Percentiles rank a stretch among this genome's conserved stretches.
Evolutionary conservation across 208 protist genomes (phyloP).

Genomic region (Acanthamoeba divionensis): DNA sequence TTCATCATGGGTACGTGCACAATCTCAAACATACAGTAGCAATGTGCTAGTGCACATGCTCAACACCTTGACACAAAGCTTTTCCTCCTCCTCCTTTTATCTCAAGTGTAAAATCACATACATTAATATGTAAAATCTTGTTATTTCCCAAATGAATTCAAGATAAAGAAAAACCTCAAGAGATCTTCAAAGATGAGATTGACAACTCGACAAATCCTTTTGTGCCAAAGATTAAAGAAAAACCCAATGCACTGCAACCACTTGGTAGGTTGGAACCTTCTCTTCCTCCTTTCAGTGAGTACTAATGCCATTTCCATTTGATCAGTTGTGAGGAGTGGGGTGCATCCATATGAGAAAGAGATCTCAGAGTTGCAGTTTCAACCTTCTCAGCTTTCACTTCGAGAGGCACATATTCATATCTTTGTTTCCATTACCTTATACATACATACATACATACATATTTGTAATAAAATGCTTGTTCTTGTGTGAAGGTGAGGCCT

Average conservation of each 20-base stretch:
- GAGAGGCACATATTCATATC: neutral
- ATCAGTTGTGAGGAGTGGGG: neutral
- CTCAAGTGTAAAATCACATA: too few species aligned
- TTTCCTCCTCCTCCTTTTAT: too few species aligned
- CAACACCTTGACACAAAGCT: too few species aligned
- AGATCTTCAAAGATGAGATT: constrained; percentile 60
- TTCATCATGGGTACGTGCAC: too few species aligned
- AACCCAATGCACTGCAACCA: too few species aligned
- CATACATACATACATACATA: neutral
- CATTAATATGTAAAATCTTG: too few species aligned
- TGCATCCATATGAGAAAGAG: constrained; percentile 76
- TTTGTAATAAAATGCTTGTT: neutral
- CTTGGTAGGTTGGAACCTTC: too few species aligned
- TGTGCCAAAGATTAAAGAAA: constrained; percentile 58
- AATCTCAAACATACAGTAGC: too few species aligned
- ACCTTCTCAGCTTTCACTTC: neutral
- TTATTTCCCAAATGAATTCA: too few species aligned
- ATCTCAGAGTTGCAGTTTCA: constrained; percentile 13
- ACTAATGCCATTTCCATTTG: neutral
- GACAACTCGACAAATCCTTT: constrained; percentile 71
- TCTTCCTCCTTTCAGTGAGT: neutral
- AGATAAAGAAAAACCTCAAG: too few species aligned
- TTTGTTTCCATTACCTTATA: neutral
- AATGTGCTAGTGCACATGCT: too few species aligned
- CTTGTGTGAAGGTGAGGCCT: constrained; percentile 42